Evolutionary conservation across 179 eudicot species (phyloP), one percentile per base, ranked within the genome.

Genomic region (Carnegiea gigantea): DNA sequence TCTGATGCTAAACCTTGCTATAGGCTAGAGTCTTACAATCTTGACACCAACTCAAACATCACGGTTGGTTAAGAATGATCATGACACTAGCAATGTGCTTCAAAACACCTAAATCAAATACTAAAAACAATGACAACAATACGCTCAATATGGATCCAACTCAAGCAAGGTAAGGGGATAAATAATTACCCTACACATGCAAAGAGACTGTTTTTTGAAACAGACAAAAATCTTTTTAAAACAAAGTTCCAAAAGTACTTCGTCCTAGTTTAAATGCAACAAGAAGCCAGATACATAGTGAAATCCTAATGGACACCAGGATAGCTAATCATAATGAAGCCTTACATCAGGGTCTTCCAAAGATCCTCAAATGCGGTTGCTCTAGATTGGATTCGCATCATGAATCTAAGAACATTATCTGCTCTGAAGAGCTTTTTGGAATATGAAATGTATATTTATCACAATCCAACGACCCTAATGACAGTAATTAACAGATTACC

Each of bases 301-400:
- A 65, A 26, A 24, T 65, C 14, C 71, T 26, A 28, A 65, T 40
- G 44, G 44, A 40, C 9, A 6, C 44, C 44, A 26, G 71, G 38
- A 65, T 65, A 28, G 6, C 71, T 65, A 15, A 13, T 65, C 75
- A 68, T 53, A 75, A 48, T 28, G 14, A 71, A 57, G 48, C 80
- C 82, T 51, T 82, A 80, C 78, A 26, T 59, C 24, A 38, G 28
- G 38, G 17, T 72, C 77, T 20, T 79, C 70, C 62, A 43, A 53
- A 71, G 59, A 70, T 70, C 76, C 44, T 33, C 53, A 49, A 21
- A 79, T 46, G 73, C 73, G 7, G 40, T 83, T 54, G 13, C 74
- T 43, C 70, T 40, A 79, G 62, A 79, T 76, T 84, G 77, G 77
- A 28, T 70, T 70, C 59, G 24, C 64, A 76, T 70, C 28, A 80